Base-by-base conservation (phyloP, 129 eudicot genomes). In the Helianthus tuberosus region DNA sequence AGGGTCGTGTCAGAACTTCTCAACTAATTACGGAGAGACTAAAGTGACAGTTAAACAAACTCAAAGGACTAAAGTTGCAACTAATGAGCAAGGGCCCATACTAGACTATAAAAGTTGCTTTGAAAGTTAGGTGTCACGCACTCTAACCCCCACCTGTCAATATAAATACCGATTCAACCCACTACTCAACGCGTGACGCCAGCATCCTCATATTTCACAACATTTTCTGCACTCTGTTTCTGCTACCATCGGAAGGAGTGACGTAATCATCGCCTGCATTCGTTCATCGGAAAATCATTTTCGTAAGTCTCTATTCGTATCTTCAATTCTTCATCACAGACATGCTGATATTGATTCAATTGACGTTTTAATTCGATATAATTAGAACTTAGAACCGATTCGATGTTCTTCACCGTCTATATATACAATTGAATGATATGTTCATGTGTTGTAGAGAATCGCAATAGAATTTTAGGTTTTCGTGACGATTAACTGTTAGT, bases 231-330 rank as follows among this genome's bases (percentile, higher is more conserved):
- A 16, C 62, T 38, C 14, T 74, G 36, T 39, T 74, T 62, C 0
- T 13, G 20, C 35, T 27, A 3, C 5, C 52, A 14, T 61, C 69
- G 49, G 35, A 11, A 60, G 47, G 13, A 27, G 69, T 8, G 38
- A 51, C 77, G 47, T 27, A 46, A 72, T 72, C 68, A 59, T 20
- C 23, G 23, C 23, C 23, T 20, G 23, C 23, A 20, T 44, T 15
- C 41, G n/a, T 32, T 27, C n/a, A 11, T 25, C 77, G 48, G 48
- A 44, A 9, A 59, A 12, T 11, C 1, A 11, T 3, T 39, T 36
- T 27, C 50, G 78, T 74, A 74, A 74, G 78, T 74, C 52, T 62
- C 50, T 73, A 25, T 64, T 73, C 69, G 12, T 73, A 60, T 73
- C 49, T 20, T 20, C 23, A 20, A 20, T 20, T 20, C 23, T 61